Evolutionary conservation across 805 yeast genomes (phyloP).

Genomic region (Naumovozyma baii): DNA sequence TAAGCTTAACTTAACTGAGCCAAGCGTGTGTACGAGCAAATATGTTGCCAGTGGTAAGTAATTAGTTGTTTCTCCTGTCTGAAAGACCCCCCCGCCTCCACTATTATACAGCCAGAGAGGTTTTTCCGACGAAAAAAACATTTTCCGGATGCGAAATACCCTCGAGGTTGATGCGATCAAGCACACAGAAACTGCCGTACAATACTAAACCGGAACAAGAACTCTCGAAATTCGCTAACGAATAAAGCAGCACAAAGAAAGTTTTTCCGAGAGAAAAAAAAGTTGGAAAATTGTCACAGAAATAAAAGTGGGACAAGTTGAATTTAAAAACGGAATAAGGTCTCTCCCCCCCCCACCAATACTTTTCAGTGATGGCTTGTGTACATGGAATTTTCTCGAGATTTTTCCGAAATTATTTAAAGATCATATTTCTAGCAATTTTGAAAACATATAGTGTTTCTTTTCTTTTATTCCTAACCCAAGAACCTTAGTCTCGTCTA

Average conservation of each 20-base stretch:
- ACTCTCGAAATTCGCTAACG: background rate
- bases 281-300: too few relatives aligned
- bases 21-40: too few relatives aligned
- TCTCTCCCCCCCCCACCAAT: background rate
- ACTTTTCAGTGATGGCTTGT: too few relatives aligned
- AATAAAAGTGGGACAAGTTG: too few relatives aligned
- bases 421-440: too few relatives aligned
- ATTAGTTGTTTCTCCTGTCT: too few relatives aligned
- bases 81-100: constrained; percentile 8
- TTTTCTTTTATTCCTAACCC: too few relatives aligned
- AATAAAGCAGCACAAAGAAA: background rate
- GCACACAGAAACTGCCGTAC: background rate
- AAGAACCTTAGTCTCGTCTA: too few relatives aligned
- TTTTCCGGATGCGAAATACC: background rate
- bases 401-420: background rate
- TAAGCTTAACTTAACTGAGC: too few relatives aligned
- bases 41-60: too few relatives aligned
- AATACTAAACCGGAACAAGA: background rate
- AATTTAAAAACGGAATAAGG: too few relatives aligned
- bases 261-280: background rate
- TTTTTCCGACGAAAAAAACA: background rate
- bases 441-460: too few relatives aligned
- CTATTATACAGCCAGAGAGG: background rate
- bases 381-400: background rate
- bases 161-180: background rate